These are phyloP conservation scores for Pichia cephalocereana DNA, from an alignment of 805 yeast genomes.

Conservation along the genomic window DNA sequence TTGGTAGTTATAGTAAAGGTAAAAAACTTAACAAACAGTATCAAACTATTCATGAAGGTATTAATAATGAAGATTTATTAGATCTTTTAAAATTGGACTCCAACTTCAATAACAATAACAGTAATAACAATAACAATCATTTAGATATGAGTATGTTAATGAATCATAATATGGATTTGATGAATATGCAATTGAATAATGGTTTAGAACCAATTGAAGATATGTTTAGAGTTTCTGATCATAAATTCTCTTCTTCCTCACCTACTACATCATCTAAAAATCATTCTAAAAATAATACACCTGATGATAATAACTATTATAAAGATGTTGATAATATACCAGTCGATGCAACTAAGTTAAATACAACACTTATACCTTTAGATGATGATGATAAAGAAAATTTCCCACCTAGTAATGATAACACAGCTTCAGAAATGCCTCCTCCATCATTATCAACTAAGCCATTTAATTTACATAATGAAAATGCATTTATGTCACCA, in stretches of 20 bases:
- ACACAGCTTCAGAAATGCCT: not conserved
- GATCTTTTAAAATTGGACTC: not conserved
- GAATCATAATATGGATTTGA: not conserved
- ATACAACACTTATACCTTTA: conserved; percentile 45
- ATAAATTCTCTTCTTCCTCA: not conserved
- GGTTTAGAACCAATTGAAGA: conserved; percentile 1
- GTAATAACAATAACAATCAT: not conserved
- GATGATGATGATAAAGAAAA: conserved; percentile 32
- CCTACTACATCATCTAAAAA: not conserved
- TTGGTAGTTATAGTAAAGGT: not conserved
- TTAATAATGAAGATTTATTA: not conserved
- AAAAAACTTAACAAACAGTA: not conserved
- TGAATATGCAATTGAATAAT: not conserved
- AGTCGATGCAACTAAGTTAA: conserved; percentile 40
- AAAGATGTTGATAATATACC: conserved; percentile 28
- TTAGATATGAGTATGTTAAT: not conserved
- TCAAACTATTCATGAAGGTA: not conserved
- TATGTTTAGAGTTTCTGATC: conserved; percentile 2
- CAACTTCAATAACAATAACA: not conserved
- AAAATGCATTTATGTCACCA: conserved; percentile 18
- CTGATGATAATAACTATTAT: not conserved
- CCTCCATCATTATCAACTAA: not conserved
- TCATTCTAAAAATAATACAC: conserved; percentile 6
- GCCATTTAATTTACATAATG: not conserved
- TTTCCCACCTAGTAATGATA: conserved; percentile 8